A percentile compares a stretch with the other conserved stretches of the same genome.
Conservation (phyloP, 257 asterid species). For the Plantago elongata region DNA sequence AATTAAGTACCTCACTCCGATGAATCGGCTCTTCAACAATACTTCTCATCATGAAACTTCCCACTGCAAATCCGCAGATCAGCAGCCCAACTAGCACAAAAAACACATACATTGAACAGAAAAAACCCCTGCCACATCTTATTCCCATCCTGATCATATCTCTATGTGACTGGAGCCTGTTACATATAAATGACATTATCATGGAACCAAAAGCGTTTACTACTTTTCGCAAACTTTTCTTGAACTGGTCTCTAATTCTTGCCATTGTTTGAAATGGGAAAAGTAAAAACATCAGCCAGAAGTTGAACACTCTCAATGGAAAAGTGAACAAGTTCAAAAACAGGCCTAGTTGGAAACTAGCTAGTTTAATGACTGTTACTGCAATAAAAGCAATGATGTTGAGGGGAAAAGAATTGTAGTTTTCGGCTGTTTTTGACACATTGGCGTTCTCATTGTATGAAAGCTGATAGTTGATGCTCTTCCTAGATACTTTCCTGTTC, state of each 20-base stretch:
- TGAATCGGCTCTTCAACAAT: slow-evolving; percentile 48
- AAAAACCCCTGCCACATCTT: slow-evolving; percentile 34
- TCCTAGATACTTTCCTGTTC: slow-evolving; percentile 17
- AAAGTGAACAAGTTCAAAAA: slow-evolving; percentile 33
- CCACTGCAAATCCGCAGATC: slow-evolving; percentile 32
- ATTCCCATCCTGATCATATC: slow-evolving; percentile 29
- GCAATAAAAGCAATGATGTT: slow-evolving; percentile 26
- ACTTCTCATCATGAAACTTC: slow-evolving; percentile 31
- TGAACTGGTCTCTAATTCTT: slow-evolving; percentile 25
- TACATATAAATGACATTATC: slow-evolving; percentile 22
- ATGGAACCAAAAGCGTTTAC: slow-evolving; percentile 19
- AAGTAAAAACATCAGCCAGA: slow-evolving; percentile 29
- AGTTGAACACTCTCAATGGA: slow-evolving; percentile 31
- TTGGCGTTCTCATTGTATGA: slow-evolving; percentile 9
- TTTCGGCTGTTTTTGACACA: slow-evolving; percentile 13
- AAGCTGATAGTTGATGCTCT: neutral
- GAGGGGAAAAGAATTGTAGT: slow-evolving; percentile 22
- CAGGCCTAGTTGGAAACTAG: slow-evolving; percentile 36
- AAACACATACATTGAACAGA: slow-evolving; percentile 43
- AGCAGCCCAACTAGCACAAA: slow-evolving; percentile 38
- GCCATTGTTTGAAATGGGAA: slow-evolving; percentile 38
- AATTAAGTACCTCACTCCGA: slow-evolving; percentile 35
- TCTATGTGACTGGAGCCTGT: slow-evolving; percentile 25
- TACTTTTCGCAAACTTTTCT: slow-evolving; percentile 26
- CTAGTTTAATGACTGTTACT: slow-evolving; percentile 28